Evolutionary conservation across 768 basidiomycete species (phyloP), one percentile per base, ranked within the genome.

Genomic region (Dioszegia hungarica): DNA sequence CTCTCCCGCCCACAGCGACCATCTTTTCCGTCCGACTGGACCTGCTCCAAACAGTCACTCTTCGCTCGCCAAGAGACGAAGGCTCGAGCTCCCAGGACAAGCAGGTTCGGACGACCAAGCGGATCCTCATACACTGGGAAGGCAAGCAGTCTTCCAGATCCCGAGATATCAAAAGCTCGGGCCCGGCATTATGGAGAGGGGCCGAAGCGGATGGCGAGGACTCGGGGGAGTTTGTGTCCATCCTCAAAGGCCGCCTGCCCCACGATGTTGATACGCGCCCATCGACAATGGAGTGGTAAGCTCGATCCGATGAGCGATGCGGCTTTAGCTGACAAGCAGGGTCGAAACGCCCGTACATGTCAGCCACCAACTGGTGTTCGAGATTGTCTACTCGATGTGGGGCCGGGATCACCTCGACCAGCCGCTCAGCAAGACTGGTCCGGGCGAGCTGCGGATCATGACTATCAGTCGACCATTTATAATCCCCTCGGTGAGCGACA

Each of bases 201-300:
- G 3, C 38, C 28, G 19, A 15, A 14, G 11, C 24, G 41, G 47
- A 53, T 27, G 62, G 48, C 2, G 56, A 49, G 3, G 27, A 24
- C 19, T 44, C 60, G 25, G 58, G 50, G n/a, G 61, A 61, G 34
- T 57, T 53, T 12, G 44, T 22, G 2, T 31, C 55, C 12, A 57
- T 55, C 5, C 39, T 36, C 14, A 66, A 59, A 38, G 63, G 63
- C 38, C 53, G 69, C 40, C 47, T 64, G 38, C 69, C 69, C 5
- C 53, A 63, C 47, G 69, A 71, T 54, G 52, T 48, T 2, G 45
- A 53, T 25, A 49, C 52, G 12, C 54, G 69, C 41, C 69, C 69
- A 17, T 54, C 64, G n/a, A 68, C 62, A 17, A 24, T 62, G n/a
- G 46, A 56, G 25, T 60, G 62, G 63, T 67, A 24, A 50, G 64